Conservation (phyloP, 768 basidiomycete species). For the Crucibulum laeve region DNA sequence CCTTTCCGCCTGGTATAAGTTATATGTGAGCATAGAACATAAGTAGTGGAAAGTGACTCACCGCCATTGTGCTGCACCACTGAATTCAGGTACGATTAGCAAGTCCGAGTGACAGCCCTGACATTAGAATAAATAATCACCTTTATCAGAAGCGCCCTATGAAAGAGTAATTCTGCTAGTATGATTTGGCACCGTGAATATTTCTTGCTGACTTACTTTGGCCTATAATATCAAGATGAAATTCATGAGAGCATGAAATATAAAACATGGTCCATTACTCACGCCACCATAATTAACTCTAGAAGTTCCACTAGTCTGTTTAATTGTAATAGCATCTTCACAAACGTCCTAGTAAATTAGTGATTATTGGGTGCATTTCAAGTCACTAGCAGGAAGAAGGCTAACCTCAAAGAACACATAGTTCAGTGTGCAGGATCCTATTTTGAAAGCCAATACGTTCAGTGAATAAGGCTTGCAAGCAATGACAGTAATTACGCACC, state of each 20-base stretch:
- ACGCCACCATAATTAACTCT: slow-evolving; percentile 32
- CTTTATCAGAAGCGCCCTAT: slow-evolving; percentile 28
- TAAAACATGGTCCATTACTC: slow-evolving; percentile 9
- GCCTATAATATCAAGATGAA: neutral
- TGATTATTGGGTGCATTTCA: neutral
- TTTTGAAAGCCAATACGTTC: too few species aligned
- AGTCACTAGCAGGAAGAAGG: neutral
- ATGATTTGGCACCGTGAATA: neutral
- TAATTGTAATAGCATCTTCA: slow-evolving; percentile 35
- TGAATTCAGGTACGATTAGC: slow-evolving; percentile 1
- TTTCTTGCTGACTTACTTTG: neutral
- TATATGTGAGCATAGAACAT: neutral
- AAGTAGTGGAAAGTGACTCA: neutral
- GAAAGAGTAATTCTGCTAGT: slow-evolving; percentile 19
- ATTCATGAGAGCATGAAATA: neutral
- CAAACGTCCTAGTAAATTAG: slow-evolving; percentile 22
- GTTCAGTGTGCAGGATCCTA: slow-evolving; percentile 24
- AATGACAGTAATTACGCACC: slow-evolving; percentile 14
- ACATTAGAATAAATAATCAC: slow-evolving; percentile 4
- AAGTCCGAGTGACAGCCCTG: too few species aligned
- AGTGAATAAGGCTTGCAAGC: neutral
- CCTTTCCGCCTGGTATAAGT: slow-evolving; percentile 13
- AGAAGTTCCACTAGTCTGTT: slow-evolving; percentile 30
- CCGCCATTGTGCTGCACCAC: slow-evolving; percentile 34
- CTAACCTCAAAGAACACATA: slow-evolving; percentile 25